These are phyloP conservation scores for Backusella tarrabulga DNA, from an alignment of 192 early-diverging fungal genomes.

Conservation along the genomic window DNA sequence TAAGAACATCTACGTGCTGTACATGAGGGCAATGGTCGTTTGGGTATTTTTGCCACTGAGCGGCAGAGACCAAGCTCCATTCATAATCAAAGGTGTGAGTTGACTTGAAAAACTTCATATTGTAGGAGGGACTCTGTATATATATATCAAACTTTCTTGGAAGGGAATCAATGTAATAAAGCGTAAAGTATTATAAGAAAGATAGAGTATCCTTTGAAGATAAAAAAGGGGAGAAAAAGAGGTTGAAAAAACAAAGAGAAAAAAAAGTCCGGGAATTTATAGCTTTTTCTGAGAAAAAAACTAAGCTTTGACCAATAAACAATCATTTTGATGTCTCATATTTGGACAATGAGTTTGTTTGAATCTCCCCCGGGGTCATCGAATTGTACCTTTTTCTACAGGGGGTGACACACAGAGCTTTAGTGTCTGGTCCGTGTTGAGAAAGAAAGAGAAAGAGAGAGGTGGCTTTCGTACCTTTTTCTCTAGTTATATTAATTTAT, in stretches of 20 bases:
- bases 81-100: conserved; percentile 75
- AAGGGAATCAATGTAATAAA: background rate
- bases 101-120: conserved; percentile 85
- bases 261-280: conserved; percentile 3
- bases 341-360: background rate
- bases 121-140: background rate
- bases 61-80: conserved; percentile 78
- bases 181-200: background rate
- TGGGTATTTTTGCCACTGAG: conserved; percentile 97
- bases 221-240: background rate
- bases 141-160: background rate
- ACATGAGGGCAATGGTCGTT: conserved; percentile 92
- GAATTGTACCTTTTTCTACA: background rate
- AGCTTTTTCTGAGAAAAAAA: conserved; percentile 9
- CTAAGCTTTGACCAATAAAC: background rate
- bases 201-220: background rate
- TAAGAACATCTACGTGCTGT: conserved; percentile 84
- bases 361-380: conserved; percentile 1
- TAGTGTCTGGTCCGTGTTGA: background rate
- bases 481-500: too few species aligned
- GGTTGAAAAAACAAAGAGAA: background rate
- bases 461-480: too few species aligned
- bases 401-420: background rate
- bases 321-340: background rate
- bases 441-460: background rate